Evolutionary conservation across 2,329 filamentous ascomycete genomes (phyloP).

Genomic region (Furcasterigmium sp.): DNA sequence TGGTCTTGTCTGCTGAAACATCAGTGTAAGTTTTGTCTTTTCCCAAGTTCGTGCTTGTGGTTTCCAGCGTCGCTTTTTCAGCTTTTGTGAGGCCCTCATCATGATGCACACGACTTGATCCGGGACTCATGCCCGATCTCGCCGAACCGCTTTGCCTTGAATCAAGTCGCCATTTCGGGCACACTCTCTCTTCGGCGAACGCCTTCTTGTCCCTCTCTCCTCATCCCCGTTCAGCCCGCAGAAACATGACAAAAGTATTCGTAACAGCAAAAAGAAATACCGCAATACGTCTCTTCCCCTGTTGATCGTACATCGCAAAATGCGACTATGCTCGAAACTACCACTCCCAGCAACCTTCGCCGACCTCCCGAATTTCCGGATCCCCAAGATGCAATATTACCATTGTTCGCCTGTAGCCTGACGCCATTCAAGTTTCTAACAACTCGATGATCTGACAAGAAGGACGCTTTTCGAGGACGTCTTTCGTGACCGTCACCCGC

Average conservation of each 20-base stretch:
- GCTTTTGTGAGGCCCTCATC: neutral
- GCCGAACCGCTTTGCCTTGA: neutral
- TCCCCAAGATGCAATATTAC: conserved; percentile 35
- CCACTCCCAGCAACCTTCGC: conserved; percentile 15
- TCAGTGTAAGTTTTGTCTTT: conserved; percentile 7
- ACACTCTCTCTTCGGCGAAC: neutral
- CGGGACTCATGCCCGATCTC: conserved; percentile 1
- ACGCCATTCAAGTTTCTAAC: conserved; percentile 26
- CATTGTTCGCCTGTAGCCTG: conserved; percentile 31
- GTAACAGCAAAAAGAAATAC: conserved; percentile 6
- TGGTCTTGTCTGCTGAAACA: conserved; percentile 4
- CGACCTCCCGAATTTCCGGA: conserved; percentile 24
- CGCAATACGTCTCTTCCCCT: conserved; percentile 5
- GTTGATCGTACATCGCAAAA: conserved; percentile 11
- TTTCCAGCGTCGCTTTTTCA: neutral
- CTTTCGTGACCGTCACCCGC: conserved; percentile 20
- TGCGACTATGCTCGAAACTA: conserved; percentile 3
- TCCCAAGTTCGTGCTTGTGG: neutral
- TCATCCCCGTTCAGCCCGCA: neutral
- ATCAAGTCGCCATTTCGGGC: neutral
- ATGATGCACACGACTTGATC: neutral
- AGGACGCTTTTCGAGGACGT: conserved; percentile 21
- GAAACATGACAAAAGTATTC: conserved; percentile 3
- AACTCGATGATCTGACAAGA: conserved; percentile 23
- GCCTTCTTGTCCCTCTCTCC: neutral